Conservation (phyloP, 2,329 filamentous ascomycete species). For the Pyrenophora seminiperda region DNA sequence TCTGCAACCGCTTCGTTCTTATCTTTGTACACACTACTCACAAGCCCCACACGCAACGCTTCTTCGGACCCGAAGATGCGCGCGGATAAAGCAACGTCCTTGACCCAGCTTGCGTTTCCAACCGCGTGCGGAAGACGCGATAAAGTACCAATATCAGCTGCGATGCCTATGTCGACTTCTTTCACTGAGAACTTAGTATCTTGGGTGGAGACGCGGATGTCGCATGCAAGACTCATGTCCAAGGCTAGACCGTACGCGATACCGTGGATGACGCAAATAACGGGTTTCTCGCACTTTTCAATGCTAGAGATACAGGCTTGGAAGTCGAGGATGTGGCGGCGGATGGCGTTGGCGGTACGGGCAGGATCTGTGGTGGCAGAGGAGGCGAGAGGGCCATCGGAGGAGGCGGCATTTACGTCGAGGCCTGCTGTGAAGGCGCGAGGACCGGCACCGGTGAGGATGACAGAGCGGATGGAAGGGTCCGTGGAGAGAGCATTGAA, state of each 20-base stretch:
- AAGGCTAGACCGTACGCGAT: conserved; percentile 47
- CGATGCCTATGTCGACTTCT: conserved; percentile 81
- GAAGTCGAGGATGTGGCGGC: conserved; percentile 74
- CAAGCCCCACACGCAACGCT: conserved; percentile 71
- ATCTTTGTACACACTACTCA: conserved; percentile 66
- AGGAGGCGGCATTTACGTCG: conserved; percentile 73
- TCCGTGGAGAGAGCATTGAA: conserved; percentile 75
- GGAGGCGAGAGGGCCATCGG: conserved; percentile 54
- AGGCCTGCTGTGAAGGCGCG: conserved; percentile 85
- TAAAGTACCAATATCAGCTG: conserved; percentile 78
- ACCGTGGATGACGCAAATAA: conserved; percentile 46
- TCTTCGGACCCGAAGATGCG: conserved; percentile 72
- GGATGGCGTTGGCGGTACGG: conserved; percentile 60
- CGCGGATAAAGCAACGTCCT: conserved; percentile 76
- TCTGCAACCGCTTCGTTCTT: conserved; percentile 66
- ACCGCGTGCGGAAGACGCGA: conserved; percentile 75
- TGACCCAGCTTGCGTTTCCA: conserved; percentile 74
- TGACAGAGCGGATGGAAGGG: conserved; percentile 72
- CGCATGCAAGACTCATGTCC: conserved; percentile 67
- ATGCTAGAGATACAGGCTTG: conserved; percentile 77
- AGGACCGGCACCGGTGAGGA: conserved; percentile 81
- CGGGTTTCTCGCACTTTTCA: conserved; percentile 83
- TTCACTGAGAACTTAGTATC: conserved; percentile 72
- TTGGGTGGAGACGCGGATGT: conserved; percentile 69
- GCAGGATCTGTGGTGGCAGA: conserved; percentile 62